Evolutionary conservation across 305 asterid genomes (phyloP), one percentile per base, ranked within the genome.

Genomic region (Plantago lanceolata): DNA sequence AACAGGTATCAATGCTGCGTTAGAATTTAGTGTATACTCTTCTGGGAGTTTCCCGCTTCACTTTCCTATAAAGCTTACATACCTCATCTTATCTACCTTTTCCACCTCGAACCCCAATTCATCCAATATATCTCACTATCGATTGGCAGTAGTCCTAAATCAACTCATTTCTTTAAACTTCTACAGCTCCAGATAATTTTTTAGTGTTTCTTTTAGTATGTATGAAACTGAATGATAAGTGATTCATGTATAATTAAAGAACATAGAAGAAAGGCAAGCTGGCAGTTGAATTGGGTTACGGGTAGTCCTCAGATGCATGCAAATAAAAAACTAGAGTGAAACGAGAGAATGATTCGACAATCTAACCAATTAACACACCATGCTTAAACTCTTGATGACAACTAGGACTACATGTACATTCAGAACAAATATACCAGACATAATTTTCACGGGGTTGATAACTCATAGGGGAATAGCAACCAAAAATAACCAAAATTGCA

Each of bases 61-160:
- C 28, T 24, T 24, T 50, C 28, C 55, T 52, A 52, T 19, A 18
- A 52, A 14, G 12, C 20, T 19, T 52, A 1, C 28, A 24, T 24
- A 1, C 28, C 28, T 24, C 28, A 24, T 24, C 28, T 24, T 24
- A 24, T 52, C 28, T 52, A 11, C 14, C 57, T 29, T 52, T 20
- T 26, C 57, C 56, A 50, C 19, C 56, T 51, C 24, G 29, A 26
- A 20, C 18, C 57, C 57, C 57, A 51, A 51, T 51, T 51, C 31
- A 19, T 51, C 57, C 4, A 20, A 19, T 19, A 11, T 51, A 50
- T 50, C 21, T 51, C 29, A 19, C 57, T 8, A 15, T 18, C 16
- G 28, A 24, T 24, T 24, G 28, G 28, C 3, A 24, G 28, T 24
- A 24, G 1, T 24, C 28, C 28, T 24, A 24, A 1, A 24, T 24